Base-by-base conservation (phyloP, 192 early-diverging fungal species). In the Backusella parvicylindrica region DNA sequence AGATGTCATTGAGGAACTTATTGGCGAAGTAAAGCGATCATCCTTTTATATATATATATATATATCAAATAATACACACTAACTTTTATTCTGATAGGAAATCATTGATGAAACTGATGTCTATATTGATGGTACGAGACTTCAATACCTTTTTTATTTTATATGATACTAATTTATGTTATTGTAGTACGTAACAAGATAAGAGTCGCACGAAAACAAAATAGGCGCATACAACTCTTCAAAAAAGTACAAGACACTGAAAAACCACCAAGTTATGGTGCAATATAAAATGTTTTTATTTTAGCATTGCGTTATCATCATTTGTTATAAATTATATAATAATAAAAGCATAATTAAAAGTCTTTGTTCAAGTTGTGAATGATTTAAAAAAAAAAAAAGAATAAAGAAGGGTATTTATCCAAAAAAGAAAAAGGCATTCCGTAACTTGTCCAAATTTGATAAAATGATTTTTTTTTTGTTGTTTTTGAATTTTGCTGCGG, bases 31-130 rank as follows among this genome's bases (percentile, higher is more conserved):
- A 47, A 49, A 60, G 35, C 5, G 13, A 28, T 23, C 23, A 47
- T 36, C n/a, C 6, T 30, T 74, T 21, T 50, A 5, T 53, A 9
- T 7, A 23, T 18, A 37, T 41, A 63, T 74, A 16, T 28, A 16
- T 36, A 53, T 64, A 33, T 32, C 41, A 47, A 13, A 13, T 41
- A 13, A 41, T n/a, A n/a, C n/a, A 47, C 3, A 60, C 6, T 60
- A 4, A 60, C 11, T 3, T 11, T 28, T 60, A 28, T 56, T 28
- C 36, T 23, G 21, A 13, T 41, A 94, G 76, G 91, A 94, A 74
- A 94, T 94, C 70, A 86, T 94, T 33, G 93, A 94, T 75, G 93
- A 94, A 75, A 93, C 93, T 3, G 93, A 93, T 77, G 92, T 89
- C 38, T 79, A 79, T 49, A 43, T 79, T 36, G 78, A 79, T 56